Evolutionary conservation across 257 asterid species (phyloP).

Genomic region (Solanum tarijense): DNA sequence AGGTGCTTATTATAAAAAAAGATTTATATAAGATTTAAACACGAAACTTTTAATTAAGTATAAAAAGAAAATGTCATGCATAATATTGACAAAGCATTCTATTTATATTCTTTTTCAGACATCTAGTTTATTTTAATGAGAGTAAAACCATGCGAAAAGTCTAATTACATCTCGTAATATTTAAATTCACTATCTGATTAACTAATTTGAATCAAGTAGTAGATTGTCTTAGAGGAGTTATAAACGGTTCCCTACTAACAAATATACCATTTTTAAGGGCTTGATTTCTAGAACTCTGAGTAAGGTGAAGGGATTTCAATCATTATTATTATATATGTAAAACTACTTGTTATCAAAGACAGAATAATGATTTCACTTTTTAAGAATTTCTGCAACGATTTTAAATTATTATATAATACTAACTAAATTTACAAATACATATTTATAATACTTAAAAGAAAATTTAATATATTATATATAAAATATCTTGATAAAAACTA

Average conservation of each 20-base stretch:
- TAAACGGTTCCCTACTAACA: neutral
- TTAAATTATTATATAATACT: neutral
- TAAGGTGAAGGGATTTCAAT: neutral
- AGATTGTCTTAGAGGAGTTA: too few species aligned
- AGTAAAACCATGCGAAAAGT: too few species aligned
- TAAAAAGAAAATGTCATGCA: neutral
- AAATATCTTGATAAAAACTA: neutral
- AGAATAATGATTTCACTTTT: neutral
- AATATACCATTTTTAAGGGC: neutral
- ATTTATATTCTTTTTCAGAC: neutral
- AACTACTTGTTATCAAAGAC: neutral
- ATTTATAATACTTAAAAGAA: neutral
- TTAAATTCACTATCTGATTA: neutral
- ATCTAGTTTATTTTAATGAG: too few species aligned
- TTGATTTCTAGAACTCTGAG: neutral
- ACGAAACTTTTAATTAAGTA: neutral
- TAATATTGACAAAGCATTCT: neutral
- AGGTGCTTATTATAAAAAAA: neutral
- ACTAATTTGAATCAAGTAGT: neutral
- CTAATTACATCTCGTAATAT: neutral
- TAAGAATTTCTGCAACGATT: neutral
- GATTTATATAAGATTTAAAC: too few species aligned
- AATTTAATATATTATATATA: neutral
- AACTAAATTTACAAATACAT: fast-evolving
- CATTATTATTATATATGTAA: neutral